phyloP scores from a whole-genome alignment of 441 rosid genomes.

The Omphalea diandra region DNA sequence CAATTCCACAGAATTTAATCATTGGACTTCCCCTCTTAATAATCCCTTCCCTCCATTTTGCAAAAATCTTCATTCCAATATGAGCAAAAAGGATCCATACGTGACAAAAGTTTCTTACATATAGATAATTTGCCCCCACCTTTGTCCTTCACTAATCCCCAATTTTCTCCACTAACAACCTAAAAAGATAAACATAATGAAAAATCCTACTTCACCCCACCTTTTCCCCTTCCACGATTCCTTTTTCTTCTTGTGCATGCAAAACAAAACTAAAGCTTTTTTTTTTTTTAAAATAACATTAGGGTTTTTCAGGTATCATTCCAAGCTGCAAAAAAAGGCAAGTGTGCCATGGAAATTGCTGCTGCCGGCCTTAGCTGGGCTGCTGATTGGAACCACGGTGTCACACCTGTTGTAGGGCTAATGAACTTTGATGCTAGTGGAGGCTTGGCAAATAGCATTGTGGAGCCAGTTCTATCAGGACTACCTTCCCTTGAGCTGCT shows the following conservation, averaged over 20 bases:
- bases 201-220: slow-evolving; percentile 22
- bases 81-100: slow-evolving; percentile 37
- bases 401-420: slow-evolving; percentile 30
- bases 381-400: slow-evolving; percentile 53
- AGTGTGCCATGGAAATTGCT: slow-evolving; percentile 53
- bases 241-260: slow-evolving; percentile 29
- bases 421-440: slow-evolving; percentile 53
- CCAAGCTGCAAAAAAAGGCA: slow-evolving; percentile 78
- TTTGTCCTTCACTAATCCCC: slow-evolving; percentile 27
- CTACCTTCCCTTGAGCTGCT: slow-evolving; percentile 69
- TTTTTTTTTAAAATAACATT: neutral
- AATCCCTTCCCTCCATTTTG: slow-evolving; percentile 35
- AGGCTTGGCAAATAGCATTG: slow-evolving; percentile 49
- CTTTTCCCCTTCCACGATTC: slow-evolving; percentile 1
- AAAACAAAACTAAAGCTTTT: slow-evolving; percentile 13
- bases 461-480: slow-evolving; percentile 46
- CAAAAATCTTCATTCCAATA: slow-evolving; percentile 30
- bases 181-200: slow-evolving; percentile 21
- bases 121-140: slow-evolving; percentile 36
- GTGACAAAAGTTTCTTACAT: slow-evolving; percentile 38
- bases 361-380: slow-evolving; percentile 43
- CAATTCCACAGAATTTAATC: slow-evolving; percentile 37
- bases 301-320: slow-evolving; percentile 44
- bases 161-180: slow-evolving; percentile 31
- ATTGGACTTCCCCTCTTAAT: slow-evolving; percentile 24